Percentiles rank a stretch among this genome's conserved stretches.
Conservation (phyloP, 2,329 filamentous ascomycete genomes). For the Aspergillus sp. region DNA sequence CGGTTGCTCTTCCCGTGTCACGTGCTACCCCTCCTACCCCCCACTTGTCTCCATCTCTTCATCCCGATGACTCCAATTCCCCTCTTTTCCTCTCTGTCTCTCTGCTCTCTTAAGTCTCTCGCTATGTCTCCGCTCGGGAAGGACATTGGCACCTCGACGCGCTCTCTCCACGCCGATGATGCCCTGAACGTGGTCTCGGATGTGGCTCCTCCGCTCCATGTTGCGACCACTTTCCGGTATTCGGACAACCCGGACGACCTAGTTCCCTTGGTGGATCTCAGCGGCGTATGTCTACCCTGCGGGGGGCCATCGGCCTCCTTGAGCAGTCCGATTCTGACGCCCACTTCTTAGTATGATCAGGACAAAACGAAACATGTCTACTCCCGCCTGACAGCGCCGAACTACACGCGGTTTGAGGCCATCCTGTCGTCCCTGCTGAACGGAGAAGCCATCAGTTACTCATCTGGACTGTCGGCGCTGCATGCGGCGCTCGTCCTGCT, state of each 20-base stretch:
- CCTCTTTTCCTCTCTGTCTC: constrained; percentile 19
- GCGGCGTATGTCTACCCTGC: constrained; percentile 47
- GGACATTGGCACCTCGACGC: constrained; percentile 56
- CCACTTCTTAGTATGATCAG: constrained; percentile 18
- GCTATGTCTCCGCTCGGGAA: constrained; percentile 26
- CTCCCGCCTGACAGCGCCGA: constrained; percentile 76
- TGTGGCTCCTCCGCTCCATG: constrained; percentile 84
- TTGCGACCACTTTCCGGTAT: constrained; percentile 91
- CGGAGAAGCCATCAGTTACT: constrained; percentile 69
- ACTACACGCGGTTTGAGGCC: constrained; percentile 79
- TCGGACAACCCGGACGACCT: constrained; percentile 67
- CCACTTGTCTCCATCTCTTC: not conserved
- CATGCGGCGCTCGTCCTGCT: constrained; percentile 82
- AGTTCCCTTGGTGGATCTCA: constrained; percentile 45
- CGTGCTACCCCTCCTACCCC: constrained; percentile 3
- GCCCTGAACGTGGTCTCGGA: constrained; percentile 70
- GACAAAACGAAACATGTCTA: constrained; percentile 65
- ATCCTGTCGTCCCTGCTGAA: constrained; percentile 72
- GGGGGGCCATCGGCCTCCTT: not conserved
- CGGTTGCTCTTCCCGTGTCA: constrained; percentile 3
- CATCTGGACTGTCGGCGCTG: constrained; percentile 82
- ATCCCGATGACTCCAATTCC: not conserved
- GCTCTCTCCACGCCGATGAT: constrained; percentile 81
- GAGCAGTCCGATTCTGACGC: not conserved
- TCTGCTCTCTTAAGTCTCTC: constrained; percentile 8